phyloP scores from a whole-genome alignment of 108 stramenopile genomes.

The Bacterosira constricta region DNA sequence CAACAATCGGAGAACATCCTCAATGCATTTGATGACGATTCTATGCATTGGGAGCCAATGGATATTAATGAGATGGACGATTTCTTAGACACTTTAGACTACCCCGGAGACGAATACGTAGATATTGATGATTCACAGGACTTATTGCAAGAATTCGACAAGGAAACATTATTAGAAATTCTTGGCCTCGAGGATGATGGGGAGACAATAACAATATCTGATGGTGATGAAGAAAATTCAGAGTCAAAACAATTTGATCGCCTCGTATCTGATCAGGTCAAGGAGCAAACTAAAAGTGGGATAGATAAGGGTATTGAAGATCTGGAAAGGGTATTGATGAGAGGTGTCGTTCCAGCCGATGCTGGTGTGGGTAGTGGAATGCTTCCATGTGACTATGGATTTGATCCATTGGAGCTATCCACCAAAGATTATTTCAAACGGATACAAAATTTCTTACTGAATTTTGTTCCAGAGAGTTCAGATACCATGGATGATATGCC shows the following conservation, averaged over 20 bases:
- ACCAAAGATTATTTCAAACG: slow-evolving; percentile 72
- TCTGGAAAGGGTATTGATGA: slow-evolving; percentile 62
- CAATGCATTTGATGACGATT: slow-evolving; percentile 18
- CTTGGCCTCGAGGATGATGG: slow-evolving; percentile 36
- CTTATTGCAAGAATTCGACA: slow-evolving; percentile 41
- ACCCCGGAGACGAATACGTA: slow-evolving; percentile 22
- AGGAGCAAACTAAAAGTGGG: background rate
- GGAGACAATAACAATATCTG: slow-evolving; percentile 21
- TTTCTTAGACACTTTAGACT: slow-evolving; percentile 25
- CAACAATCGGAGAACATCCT: background rate
- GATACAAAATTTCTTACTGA: slow-evolving; percentile 58
- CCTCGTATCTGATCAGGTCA: slow-evolving; percentile 8
- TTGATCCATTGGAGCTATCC: slow-evolving; percentile 79
- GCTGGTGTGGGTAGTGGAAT: slow-evolving; percentile 80
- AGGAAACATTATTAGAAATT: slow-evolving; percentile 46
- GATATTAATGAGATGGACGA: slow-evolving; percentile 43
- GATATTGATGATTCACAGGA: slow-evolving; percentile 29
- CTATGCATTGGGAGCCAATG: slow-evolving; percentile 30
- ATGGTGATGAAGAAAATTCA: background rate
- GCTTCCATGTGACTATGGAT: slow-evolving; percentile 86
- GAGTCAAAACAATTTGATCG: slow-evolving; percentile 14
- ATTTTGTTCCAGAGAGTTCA: slow-evolving; percentile 48
- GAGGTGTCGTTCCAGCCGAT: slow-evolving; percentile 67
- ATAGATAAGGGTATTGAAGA: slow-evolving; percentile 66
- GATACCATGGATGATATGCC: background rate